phyloP scores from a whole-genome alignment of 305 asterid genomes.

The Plantago coronopus region DNA sequence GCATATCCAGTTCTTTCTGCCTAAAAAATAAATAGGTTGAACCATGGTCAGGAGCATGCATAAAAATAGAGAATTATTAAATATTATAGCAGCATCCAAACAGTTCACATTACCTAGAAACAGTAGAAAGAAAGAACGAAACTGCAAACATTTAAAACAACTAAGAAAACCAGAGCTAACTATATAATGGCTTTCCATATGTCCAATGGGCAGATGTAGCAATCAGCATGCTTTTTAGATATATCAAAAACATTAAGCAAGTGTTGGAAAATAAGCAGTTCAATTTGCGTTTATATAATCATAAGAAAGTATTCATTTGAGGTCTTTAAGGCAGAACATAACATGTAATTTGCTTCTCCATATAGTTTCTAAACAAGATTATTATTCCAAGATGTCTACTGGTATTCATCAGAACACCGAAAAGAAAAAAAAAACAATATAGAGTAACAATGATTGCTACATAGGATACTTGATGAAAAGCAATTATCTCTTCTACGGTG shows the following conservation, averaged over 20 bases:
- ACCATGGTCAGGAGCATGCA: slow-evolving; percentile 2
- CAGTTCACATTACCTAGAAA: slow-evolving; percentile 3
- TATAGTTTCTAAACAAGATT: not conserved
- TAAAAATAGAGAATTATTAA: slow-evolving; percentile 1
- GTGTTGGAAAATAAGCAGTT: too few species aligned
- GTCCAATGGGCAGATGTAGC: not conserved
- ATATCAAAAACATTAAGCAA: slow-evolving; percentile 7
- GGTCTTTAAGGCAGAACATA: too few species aligned
- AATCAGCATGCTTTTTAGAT: slow-evolving; percentile 4
- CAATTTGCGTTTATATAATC: too few species aligned
- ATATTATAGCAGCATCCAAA: slow-evolving; percentile 2
- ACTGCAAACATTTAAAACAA: too few species aligned
- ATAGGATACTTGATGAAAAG: not conserved
- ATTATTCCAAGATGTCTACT: not conserved
- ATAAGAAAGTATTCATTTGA: too few species aligned
- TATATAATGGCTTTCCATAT: not conserved
- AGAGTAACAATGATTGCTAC: slow-evolving; percentile 4
- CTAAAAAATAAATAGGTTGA: slow-evolving; percentile 2
- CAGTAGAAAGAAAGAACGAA: not conserved
- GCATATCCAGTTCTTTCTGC: slow-evolving; percentile 24
- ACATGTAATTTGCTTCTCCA: not conserved
- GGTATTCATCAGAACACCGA: not conserved
- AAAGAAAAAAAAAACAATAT: slow-evolving; percentile 8
- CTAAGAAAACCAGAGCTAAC: not conserved
- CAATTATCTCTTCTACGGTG: not conserved